Percentiles rank a stretch among this genome's conserved stretches.
These are phyloP conservation scores for Pyronema domesticum DNA, from an alignment of 495 filamentous ascomycete genomes.

Conservation along the genomic window DNA sequence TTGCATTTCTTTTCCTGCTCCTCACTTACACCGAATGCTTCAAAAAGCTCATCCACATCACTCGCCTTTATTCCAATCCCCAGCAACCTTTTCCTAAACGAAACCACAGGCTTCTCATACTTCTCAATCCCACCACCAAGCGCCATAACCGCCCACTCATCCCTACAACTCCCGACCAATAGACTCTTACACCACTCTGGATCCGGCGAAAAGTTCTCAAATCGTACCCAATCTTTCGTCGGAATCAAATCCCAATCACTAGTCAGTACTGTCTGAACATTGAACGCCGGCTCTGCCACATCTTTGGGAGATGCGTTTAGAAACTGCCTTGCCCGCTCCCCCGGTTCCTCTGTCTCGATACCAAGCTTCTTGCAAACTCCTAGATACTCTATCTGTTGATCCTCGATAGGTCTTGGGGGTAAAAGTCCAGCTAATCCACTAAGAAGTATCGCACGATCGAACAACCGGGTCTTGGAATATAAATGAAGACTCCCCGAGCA, in stretches of 20 bases:
- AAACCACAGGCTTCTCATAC: neutral
- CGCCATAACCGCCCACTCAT: slow-evolving; percentile 5
- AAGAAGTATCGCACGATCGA: slow-evolving; percentile 7
- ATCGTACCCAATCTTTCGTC: neutral
- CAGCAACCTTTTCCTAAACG: neutral
- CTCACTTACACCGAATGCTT: neutral
- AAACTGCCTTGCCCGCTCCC: neutral
- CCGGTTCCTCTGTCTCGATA: neutral
- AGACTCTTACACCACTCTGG: slow-evolving; percentile 8
- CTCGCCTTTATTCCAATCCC: neutral
- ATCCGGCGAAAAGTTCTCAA: slow-evolving; percentile 6
- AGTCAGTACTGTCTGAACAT: slow-evolving; percentile 2
- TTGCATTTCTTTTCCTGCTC: neutral
- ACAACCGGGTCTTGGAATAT: slow-evolving; percentile 2
- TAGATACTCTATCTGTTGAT: slow-evolving; percentile 1
- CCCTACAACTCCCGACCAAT: slow-evolving; percentile 2
- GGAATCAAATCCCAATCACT: slow-evolving; percentile 6
- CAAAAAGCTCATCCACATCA: neutral
- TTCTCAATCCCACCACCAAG: slow-evolving; percentile 2
- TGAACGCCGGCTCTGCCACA: slow-evolving; percentile 3
- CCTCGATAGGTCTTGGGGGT: neutral
- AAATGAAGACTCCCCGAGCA: slow-evolving; percentile 4
- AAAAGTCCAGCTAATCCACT: slow-evolving; percentile 2
- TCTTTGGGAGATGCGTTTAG: neutral
- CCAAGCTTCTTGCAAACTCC: neutral